These are phyloP conservation scores for Malania oleifera DNA, from an alignment of 164 flowering plant genomes.

Conservation along the genomic window DNA sequence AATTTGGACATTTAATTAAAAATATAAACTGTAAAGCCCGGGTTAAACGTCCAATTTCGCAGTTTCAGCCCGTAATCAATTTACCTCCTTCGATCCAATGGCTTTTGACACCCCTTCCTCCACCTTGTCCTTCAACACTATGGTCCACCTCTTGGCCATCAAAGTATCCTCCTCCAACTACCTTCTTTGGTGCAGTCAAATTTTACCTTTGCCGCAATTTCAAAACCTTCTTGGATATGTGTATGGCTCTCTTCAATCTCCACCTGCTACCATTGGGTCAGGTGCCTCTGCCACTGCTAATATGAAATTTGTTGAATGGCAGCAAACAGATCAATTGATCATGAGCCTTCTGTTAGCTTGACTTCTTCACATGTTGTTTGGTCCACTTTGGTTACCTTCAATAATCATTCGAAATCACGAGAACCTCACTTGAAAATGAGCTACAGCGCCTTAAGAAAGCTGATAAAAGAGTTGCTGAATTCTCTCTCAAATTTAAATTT, in stretches of 20 bases:
- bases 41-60: too few relatives aligned
- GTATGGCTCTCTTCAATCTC: not conserved
- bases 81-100: slow-evolving; percentile 4
- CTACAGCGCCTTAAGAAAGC: not conserved
- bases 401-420: not conserved
- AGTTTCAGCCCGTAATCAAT: too few relatives aligned
- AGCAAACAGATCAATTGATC: not conserved
- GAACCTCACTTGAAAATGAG: not conserved
- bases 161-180: not conserved
- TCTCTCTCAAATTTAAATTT: not conserved
- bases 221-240: slow-evolving; percentile 1
- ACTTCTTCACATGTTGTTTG: not conserved
- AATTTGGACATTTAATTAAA: too few relatives aligned
- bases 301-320: not conserved
- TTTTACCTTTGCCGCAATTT: not conserved
- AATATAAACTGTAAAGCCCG: too few relatives aligned
- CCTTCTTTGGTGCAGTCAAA: not conserved
- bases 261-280: not conserved
- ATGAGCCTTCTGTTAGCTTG: not conserved
- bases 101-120: not conserved
- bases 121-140: not conserved
- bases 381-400: not conserved
- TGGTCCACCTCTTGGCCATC: slow-evolving; percentile 1
- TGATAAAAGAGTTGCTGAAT: not conserved
- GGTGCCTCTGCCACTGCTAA: not conserved